These are phyloP conservation scores for Penicillium vulpinum DNA, from an alignment of 2,329 filamentous ascomycete species.

Conservation along the genomic window DNA sequence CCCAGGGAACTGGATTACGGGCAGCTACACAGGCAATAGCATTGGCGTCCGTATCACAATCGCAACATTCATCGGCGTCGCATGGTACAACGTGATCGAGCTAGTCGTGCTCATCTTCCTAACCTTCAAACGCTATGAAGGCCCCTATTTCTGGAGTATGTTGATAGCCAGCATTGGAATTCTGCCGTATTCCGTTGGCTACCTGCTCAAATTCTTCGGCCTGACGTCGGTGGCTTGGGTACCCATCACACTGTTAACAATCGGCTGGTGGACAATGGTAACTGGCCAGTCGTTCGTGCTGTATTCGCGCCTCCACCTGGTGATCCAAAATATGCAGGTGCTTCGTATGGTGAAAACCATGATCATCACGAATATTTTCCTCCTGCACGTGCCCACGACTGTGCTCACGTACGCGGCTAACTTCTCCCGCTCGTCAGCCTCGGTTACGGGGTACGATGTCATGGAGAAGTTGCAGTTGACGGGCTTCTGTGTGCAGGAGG, in stretches of 20 bases:
- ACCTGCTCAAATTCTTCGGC: conserved; percentile 30
- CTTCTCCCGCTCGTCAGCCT: conserved; percentile 15
- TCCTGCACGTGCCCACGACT: conserved; percentile 54
- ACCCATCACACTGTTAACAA: conserved; percentile 40
- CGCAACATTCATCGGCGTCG: conserved; percentile 29
- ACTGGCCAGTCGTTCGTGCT: conserved; percentile 61
- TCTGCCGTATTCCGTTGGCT: conserved; percentile 42
- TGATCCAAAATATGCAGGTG: conserved; percentile 50
- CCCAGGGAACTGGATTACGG: conserved; percentile 30
- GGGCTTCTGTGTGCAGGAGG: conserved; percentile 45
- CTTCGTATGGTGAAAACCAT: conserved; percentile 54
- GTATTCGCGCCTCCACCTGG: conserved; percentile 60
- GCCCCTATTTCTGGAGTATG: conserved; percentile 54
- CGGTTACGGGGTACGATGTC: conserved; percentile 25
- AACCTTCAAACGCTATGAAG: conserved; percentile 50
- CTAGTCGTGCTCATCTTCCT: conserved; percentile 49
- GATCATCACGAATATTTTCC: conserved; percentile 56
- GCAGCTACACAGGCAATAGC: conserved; percentile 28
- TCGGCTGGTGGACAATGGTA: conserved; percentile 60
- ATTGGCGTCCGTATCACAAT: conserved; percentile 30
- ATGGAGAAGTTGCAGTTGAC: conserved; percentile 43
- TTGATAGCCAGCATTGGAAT: conserved; percentile 47
- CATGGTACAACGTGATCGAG: conserved; percentile 42
- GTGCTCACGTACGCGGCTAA: conserved; percentile 52
- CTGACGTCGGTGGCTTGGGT: conserved; percentile 26